phyloP scores from a whole-genome alignment of 2,329 filamentous ascomycete species.

The Stenocarpella maydis region DNA sequence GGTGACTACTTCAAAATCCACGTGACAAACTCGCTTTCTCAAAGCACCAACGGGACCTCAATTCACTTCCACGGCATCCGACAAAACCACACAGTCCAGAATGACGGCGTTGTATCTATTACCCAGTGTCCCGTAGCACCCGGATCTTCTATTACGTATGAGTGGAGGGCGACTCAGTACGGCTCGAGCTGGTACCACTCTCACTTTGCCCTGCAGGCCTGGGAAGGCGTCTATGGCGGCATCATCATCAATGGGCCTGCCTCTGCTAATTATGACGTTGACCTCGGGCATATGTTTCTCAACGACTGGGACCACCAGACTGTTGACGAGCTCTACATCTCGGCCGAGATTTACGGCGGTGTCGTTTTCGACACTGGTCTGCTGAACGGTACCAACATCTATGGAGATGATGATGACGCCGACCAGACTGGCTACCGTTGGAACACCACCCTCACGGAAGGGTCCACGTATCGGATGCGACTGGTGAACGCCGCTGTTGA shows the following conservation, averaged over 20 bases:
- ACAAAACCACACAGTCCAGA: conserved; percentile 45
- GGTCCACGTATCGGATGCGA: conserved; percentile 48
- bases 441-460: conserved; percentile 49
- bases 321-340: conserved; percentile 47
- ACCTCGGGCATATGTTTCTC: conserved; percentile 66
- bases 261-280: conserved; percentile 66
- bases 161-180: conserved; percentile 62
- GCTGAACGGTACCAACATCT: conserved; percentile 54
- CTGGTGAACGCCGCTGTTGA: conserved; percentile 31
- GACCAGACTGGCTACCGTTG: conserved; percentile 45
- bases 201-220: conserved; percentile 59
- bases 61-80: conserved; percentile 52
- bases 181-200: conserved; percentile 68
- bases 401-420: conserved; percentile 40
- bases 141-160: conserved; percentile 62
- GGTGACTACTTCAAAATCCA: conserved; percentile 48
- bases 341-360: conserved; percentile 43
- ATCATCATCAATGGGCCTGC: conserved; percentile 69
- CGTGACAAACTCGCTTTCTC: conserved; percentile 45
- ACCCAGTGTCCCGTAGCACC: conserved; percentile 61
- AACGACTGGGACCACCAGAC: conserved; percentile 64
- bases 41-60: conserved; percentile 46
- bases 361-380: conserved; percentile 52
- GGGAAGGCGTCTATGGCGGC: conserved; percentile 65
- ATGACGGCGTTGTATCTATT: conserved; percentile 49